Conservation (phyloP, 129 eudicot genomes). For the Tagetes erecta region DNA sequence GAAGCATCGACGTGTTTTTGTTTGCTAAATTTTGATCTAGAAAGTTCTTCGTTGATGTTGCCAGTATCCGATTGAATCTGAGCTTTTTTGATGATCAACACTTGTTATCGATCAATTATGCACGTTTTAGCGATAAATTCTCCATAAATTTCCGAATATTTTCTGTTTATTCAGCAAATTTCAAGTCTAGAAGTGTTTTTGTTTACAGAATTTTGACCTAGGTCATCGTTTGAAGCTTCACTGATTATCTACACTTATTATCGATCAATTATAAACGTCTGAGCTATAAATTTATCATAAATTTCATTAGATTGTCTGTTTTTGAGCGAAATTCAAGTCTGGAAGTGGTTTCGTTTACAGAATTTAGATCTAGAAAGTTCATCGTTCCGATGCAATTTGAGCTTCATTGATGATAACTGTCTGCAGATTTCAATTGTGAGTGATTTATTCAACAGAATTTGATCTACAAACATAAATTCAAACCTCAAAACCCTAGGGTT, state of each 20-base stretch:
- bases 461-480: no score
- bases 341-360: neutral
- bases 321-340: neutral
- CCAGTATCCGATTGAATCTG: no score
- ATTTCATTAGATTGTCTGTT: neutral
- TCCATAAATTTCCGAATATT: no score
- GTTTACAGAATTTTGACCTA: no score
- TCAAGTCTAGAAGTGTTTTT: neutral
- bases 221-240: neutral
- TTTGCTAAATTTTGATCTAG: neutral
- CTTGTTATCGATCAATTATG: no score
- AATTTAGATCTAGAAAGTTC: neutral
- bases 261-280: neutral
- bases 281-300: neutral
- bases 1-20: neutral
- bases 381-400: neutral
- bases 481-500: slow-evolving; percentile 18
- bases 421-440: neutral
- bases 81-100: no score
- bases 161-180: no score
- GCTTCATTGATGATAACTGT: neutral
- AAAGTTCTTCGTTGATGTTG: neutral
- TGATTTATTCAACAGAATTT: neutral
- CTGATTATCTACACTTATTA: neutral
- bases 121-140: no score